A percentile compares a stretch with the other conserved stretches of the same genome.
phyloP scores from a whole-genome alignment of 768 basidiomycete species.

The Russula lepida region DNA sequence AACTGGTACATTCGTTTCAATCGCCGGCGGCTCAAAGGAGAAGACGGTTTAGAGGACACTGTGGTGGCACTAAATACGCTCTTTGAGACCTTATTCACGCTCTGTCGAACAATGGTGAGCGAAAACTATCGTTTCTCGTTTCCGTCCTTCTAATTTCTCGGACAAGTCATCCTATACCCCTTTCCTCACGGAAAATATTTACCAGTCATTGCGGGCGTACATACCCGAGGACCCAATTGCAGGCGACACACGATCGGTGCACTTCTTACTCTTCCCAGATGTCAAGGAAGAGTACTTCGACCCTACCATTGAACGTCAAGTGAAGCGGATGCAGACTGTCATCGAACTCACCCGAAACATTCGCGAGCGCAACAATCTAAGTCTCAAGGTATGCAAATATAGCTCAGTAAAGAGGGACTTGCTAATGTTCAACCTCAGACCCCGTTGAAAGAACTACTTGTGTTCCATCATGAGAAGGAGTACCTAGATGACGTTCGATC shows the following conservation, averaged over 20 bases:
- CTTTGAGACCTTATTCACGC: slow-evolving; percentile 89
- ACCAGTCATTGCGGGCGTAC: slow-evolving; percentile 81
- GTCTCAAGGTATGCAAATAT: slow-evolving; percentile 67
- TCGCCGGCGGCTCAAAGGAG: slow-evolving; percentile 89
- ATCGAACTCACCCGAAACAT: slow-evolving; percentile 87
- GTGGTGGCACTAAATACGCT: slow-evolving; percentile 85
- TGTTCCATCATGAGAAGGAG: slow-evolving; percentile 82
- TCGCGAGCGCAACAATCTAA: slow-evolving; percentile 78
- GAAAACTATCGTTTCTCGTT: not conserved
- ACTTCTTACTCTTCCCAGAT: slow-evolving; percentile 91
- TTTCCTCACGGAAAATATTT: slow-evolving; percentile 94
- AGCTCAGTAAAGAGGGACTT: not conserved
- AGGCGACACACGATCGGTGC: slow-evolving; percentile 83
- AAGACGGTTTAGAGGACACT: slow-evolving; percentile 85
- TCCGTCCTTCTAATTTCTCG: slow-evolving; percentile 1
- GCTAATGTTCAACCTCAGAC: slow-evolving; percentile 41
- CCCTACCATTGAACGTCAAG: slow-evolving; percentile 85
- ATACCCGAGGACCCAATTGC: slow-evolving; percentile 66
- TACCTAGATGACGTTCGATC: slow-evolving; percentile 82
- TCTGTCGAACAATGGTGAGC: slow-evolving; percentile 90
- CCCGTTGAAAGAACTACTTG: slow-evolving; percentile 82
- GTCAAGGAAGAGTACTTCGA: slow-evolving; percentile 95
- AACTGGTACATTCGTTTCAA: slow-evolving; percentile 99
- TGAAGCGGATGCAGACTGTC: slow-evolving; percentile 89
- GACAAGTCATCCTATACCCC: slow-evolving; percentile 92